These are phyloP conservation scores for Areca catechu DNA, from an alignment of 176 grass and related monocot species.

Conservation along the genomic window DNA sequence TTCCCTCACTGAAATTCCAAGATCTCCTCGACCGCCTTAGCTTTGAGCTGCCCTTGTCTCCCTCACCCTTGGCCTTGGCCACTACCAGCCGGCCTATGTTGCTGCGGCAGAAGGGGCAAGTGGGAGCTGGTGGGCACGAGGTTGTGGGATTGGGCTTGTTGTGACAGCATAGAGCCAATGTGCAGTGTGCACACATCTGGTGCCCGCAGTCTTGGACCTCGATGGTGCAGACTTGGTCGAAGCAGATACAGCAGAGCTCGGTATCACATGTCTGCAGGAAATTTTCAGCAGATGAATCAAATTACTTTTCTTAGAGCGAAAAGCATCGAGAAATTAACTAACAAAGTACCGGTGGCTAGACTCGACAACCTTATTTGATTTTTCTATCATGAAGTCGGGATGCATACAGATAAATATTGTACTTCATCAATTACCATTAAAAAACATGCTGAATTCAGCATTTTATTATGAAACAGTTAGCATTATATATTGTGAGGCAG, in stretches of 20 bases:
- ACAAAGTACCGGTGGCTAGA: no score
- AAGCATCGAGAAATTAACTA: no score
- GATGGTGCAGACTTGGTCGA: slow-evolving; percentile 32
- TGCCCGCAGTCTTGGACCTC: slow-evolving; percentile 39
- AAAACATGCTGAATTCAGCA: no score
- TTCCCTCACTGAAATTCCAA: slow-evolving; percentile 26
- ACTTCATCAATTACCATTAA: no score
- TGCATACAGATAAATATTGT: no score
- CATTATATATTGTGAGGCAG: no score
- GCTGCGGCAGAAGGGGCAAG: slow-evolving; percentile 45
- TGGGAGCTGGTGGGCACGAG: slow-evolving; percentile 18
- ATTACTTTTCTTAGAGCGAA: no score
- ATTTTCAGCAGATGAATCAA: no score
- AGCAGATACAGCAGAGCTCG: slow-evolving; percentile 43
- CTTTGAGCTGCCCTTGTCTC: slow-evolving; percentile 22
- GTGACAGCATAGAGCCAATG: slow-evolving; percentile 41
- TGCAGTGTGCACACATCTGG: slow-evolving; percentile 50
- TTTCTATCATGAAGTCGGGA: no score
- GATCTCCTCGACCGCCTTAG: slow-evolving; percentile 21
- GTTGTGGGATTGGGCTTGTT: slow-evolving; percentile 45
- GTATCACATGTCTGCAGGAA: slow-evolving; percentile 16
- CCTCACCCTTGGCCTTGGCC: slow-evolving; percentile 3
- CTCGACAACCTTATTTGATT: no score
- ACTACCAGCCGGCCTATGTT: slow-evolving; percentile 30
- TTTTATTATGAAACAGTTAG: no score